Conservation (phyloP, 306 rosid genomes). For the Senna siamea region DNA sequence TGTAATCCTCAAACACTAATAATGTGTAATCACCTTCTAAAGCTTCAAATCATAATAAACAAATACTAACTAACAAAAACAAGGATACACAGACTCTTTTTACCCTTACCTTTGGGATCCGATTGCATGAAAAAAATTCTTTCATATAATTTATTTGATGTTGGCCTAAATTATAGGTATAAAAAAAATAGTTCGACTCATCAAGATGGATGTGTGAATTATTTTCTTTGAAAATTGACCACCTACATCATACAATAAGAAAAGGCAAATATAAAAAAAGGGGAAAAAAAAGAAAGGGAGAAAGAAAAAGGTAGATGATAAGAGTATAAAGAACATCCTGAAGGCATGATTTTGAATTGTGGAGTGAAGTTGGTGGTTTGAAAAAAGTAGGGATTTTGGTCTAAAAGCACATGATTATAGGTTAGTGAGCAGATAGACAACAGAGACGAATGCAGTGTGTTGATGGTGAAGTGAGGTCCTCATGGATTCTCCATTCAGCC, state of each 20-base stretch:
- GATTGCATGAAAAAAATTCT: no score
- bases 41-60: background rate
- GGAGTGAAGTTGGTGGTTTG: conserved; percentile 37
- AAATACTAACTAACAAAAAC: no score
- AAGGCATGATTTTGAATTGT: conserved; percentile 33
- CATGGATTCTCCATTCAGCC: conserved; percentile 34
- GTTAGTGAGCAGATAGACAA: background rate
- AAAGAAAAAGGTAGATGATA: conserved; percentile 7
- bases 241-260: conserved; percentile 9
- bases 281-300: background rate
- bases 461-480: conserved; percentile 36
- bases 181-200: no score
- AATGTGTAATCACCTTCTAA: background rate
- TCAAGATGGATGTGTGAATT: no score
- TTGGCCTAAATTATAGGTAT: no score
- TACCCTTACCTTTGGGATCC: no score
- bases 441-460: conserved; percentile 8
- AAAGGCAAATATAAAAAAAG: background rate
- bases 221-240: no score
- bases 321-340: conserved; percentile 36
- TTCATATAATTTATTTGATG: background rate
- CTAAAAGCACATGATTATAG: conserved; percentile 51
- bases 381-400: conserved; percentile 44
- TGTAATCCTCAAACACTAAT: background rate
- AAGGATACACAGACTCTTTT: background rate